These are phyloP conservation scores for Alternaria arborescens DNA, from an alignment of 2,329 filamentous ascomycete species.

Conservation along the genomic window DNA sequence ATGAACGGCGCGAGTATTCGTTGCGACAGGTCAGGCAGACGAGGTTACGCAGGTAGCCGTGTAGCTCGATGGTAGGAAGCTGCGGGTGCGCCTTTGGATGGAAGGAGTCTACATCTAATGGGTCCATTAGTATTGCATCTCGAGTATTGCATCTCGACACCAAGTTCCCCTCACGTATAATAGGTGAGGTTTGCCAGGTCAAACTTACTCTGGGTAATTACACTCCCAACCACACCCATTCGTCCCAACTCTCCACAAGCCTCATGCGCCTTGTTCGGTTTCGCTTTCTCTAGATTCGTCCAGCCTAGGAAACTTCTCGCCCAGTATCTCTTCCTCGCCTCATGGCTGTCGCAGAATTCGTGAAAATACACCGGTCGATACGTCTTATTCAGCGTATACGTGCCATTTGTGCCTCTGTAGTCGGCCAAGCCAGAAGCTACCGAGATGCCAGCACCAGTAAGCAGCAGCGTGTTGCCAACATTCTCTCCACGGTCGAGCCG, in stretches of 20 bases:
- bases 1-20: constrained; percentile 74
- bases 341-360: constrained; percentile 84
- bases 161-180: background rate
- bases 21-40: constrained; percentile 81
- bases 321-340: constrained; percentile 93
- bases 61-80: constrained; percentile 81
- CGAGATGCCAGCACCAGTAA: constrained; percentile 89
- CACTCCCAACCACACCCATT: constrained; percentile 75
- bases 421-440: constrained; percentile 93
- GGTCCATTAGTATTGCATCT: constrained; percentile 7
- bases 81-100: constrained; percentile 79
- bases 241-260: constrained; percentile 76
- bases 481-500: constrained; percentile 24
- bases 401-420: constrained; percentile 88
- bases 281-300: constrained; percentile 80
- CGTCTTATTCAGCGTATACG: constrained; percentile 88
- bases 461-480: constrained; percentile 67
- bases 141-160: background rate
- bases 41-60: constrained; percentile 85
- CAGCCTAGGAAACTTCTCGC: constrained; percentile 93
- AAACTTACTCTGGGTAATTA: constrained; percentile 81
- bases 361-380: constrained; percentile 93
- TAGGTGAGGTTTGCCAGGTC: background rate
- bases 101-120: constrained; percentile 85
- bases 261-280: constrained; percentile 80